These are phyloP conservation scores for Trametes cinnabarina DNA, from an alignment of 768 basidiomycete species.

Conservation along the genomic window DNA sequence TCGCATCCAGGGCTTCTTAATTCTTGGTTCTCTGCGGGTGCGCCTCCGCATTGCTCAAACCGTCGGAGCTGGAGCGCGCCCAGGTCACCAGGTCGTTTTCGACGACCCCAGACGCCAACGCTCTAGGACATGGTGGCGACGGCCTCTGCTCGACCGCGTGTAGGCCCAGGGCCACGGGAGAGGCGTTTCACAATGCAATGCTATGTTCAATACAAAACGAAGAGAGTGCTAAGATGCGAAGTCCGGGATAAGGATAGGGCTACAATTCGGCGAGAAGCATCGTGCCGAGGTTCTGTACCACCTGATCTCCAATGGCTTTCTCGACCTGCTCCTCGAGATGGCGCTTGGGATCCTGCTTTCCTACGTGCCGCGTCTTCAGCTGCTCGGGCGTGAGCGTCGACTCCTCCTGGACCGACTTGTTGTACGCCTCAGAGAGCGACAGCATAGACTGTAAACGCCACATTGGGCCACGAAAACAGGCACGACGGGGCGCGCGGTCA, in stretches of 20 bases:
- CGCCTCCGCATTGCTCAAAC: neutral
- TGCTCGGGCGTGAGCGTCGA: constrained; percentile 92
- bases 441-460: constrained; percentile 75
- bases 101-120: constrained; percentile 1
- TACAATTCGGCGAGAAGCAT: constrained; percentile 92
- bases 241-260: constrained; percentile 24
- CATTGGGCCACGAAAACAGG: neutral
- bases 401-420: constrained; percentile 97
- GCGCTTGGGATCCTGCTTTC: constrained; percentile 96
- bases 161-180: neutral
- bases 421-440: constrained; percentile 87
- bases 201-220: constrained; percentile 7
- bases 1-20: constrained; percentile 14
- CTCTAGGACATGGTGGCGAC: constrained; percentile 1
- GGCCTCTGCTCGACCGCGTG: neutral
- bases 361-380: constrained; percentile 95
- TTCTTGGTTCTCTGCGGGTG: neutral
- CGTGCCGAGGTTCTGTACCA: constrained; percentile 91
- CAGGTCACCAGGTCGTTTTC: constrained; percentile 12
- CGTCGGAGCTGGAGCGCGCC: constrained; percentile 1
- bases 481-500: constrained; percentile 6
- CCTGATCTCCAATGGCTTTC: constrained; percentile 97
- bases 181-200: constrained; percentile 1
- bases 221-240: constrained; percentile 8
- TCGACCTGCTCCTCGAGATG: constrained; percentile 97